Evolutionary conservation across 2,329 filamentous ascomycete genomes (phyloP).

Genomic region (Stagonosporopsis chrysanthemi): DNA sequence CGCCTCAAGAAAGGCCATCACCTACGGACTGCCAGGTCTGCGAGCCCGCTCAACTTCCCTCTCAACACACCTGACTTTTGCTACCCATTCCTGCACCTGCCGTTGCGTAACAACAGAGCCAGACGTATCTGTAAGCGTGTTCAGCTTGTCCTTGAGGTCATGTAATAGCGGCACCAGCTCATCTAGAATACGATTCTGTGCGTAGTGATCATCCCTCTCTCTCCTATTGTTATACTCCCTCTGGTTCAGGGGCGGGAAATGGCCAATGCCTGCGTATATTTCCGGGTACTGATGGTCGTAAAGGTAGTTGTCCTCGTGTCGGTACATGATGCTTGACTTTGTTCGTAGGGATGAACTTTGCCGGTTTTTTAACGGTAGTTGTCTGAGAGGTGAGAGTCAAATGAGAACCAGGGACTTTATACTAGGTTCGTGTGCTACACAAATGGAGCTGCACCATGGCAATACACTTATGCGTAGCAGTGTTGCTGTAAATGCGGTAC

Average conservation of each 20-base stretch:
- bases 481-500: not conserved
- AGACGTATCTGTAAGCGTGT: not conserved
- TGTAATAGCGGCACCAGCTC: not conserved
- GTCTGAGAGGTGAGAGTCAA: not conserved
- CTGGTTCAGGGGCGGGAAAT: not conserved
- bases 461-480: not conserved
- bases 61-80: not conserved
- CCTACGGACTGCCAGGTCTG: not conserved
- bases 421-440: not conserved
- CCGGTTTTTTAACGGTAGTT: too few relatives aligned
- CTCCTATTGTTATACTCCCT: not conserved
- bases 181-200: not conserved
- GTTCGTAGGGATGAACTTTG: not conserved
- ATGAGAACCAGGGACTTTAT: not conserved
- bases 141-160: not conserved
- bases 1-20: too few relatives aligned
- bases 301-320: not conserved
- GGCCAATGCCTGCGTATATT: not conserved
- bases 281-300: not conserved
- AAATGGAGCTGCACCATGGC: not conserved
- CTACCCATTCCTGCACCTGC: not conserved
- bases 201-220: not conserved
- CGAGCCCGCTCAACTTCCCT: not conserved
- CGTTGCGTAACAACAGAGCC: not conserved
- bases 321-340: not conserved